Evolutionary conservation across 352 stramenopile species (phyloP), one percentile per base, ranked within the genome.

Genomic region (Phytopythium oedochilum): DNA sequence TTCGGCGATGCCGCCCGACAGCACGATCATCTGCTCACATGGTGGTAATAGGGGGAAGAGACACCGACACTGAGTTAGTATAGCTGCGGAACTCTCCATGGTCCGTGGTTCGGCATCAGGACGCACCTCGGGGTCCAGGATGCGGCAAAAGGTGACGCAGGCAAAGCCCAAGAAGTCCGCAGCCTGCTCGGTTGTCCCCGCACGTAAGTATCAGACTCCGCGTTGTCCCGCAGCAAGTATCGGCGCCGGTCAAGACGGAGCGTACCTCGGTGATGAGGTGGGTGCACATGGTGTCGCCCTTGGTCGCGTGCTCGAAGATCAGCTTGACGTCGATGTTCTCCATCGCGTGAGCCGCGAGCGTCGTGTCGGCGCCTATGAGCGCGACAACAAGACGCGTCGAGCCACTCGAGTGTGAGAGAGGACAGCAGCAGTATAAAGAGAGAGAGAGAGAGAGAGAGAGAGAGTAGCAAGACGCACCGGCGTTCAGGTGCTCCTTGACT

Each of bases 121-220:
- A n/a, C 39, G 47, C 66, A 90, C 79, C 71, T 94, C 71, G 3
- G 80, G 78, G 55, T 94, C 82, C 22, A 94, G 55, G 35, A 79
- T 84, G 47, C 84, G 74, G 40, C 74, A 86, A 34, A 92, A 89
- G 18, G 66, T 90, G 26, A 94, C 84, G 40, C 82, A 94, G 14
- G 84, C 84, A 58, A 92, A 89, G 32, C 84, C 84, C 48, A 94
- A 63, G 53, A 87, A 92, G 54, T 94, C 84, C 7, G 82, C 84
- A 22, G 76, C 40, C 40, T 46, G 40, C 22, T 9, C 9, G 22
- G 12, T 20, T 12, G 5, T 20, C 20, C 10, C 4, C 5, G 8
- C 15, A 11, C 39, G 10, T 12, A 36, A 10, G 32, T 36, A 36
- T n/a, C n/a, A n/a, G n/a, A n/a, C n/a, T n/a, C n/a, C n/a, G n/a